Evolutionary conservation across 306 rosid genomes (phyloP).

Genomic region (Prinsepia uniflora): DNA sequence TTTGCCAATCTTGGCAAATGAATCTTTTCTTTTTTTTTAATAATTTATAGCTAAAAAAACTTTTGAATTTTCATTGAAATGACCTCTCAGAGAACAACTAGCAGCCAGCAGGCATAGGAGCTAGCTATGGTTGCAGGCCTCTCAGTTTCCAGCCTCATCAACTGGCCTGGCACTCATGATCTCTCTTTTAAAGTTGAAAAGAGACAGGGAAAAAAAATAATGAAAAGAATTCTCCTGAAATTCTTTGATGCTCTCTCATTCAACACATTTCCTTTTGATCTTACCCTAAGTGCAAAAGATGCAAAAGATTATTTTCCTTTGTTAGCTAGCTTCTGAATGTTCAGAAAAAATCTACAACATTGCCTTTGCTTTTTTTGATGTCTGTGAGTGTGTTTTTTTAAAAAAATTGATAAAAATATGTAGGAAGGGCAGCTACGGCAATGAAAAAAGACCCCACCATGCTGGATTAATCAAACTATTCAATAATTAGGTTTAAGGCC

Average conservation of each 20-base stretch:
- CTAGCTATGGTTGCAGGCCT: neutral
- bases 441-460: neutral
- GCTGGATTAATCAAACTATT: neutral
- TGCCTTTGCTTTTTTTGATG: neutral
- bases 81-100: constrained; percentile 18
- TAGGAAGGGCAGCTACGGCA: constrained; percentile 9
- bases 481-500: constrained; percentile 25
- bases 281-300: constrained; percentile 41
- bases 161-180: too few species aligned
- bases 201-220: too few species aligned
- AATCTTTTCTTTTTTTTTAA: neutral
- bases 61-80: neutral
- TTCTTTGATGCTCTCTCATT: too few species aligned
- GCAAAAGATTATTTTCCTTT: neutral
- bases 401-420: neutral
- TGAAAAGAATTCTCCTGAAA: too few species aligned
- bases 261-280: constrained; percentile 12
- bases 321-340: constrained; percentile 8
- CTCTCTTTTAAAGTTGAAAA: neutral
- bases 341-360: constrained; percentile 9
- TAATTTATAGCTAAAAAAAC: neutral
- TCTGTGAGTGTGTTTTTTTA: neutral
- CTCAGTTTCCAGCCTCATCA: neutral
- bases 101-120: neutral
- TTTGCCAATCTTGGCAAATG: constrained; percentile 26